Conservation (phyloP, 2,329 filamentous ascomycete genomes). For the Claviceps lovelessii region DNA sequence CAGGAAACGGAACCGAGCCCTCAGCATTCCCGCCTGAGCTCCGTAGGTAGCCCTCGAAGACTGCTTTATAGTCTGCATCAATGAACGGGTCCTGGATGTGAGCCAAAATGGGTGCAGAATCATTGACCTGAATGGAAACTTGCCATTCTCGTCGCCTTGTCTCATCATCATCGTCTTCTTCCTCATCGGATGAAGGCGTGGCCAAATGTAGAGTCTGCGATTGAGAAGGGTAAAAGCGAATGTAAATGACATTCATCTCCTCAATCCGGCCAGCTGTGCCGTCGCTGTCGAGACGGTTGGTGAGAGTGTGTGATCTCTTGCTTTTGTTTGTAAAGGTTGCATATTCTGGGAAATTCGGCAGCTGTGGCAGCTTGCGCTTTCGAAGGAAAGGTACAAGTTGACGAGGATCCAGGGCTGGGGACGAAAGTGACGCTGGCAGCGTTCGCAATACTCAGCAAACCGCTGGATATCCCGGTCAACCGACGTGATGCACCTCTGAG, state of each 20-base stretch:
- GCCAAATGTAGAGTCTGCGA: conserved; percentile 3
- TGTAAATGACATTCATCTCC: conserved; percentile 11
- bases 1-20: conserved; percentile 3
- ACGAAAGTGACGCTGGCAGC: neutral
- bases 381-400: neutral
- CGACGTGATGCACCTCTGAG: neutral
- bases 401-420: conserved; percentile 1
- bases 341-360: conserved; percentile 3
- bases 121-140: conserved; percentile 12
- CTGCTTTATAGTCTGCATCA: conserved; percentile 11
- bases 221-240: conserved; percentile 7
- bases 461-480: neutral
- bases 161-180: neutral
- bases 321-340: conserved; percentile 2
- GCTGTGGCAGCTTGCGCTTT: conserved; percentile 3
- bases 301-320: neutral
- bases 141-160: conserved; percentile 10
- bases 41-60: conserved; percentile 15
- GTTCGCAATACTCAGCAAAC: neutral
- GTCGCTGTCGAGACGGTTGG: neutral
- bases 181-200: neutral
- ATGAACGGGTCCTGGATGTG: conserved; percentile 13
- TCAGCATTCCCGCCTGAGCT: conserved; percentile 12
- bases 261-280: conserved; percentile 2
- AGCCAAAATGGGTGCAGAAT: conserved; percentile 2